Base-by-base conservation (phyloP, 1,284 basidiomycete genomes). In the Mrakiaceae sp. region DNA sequence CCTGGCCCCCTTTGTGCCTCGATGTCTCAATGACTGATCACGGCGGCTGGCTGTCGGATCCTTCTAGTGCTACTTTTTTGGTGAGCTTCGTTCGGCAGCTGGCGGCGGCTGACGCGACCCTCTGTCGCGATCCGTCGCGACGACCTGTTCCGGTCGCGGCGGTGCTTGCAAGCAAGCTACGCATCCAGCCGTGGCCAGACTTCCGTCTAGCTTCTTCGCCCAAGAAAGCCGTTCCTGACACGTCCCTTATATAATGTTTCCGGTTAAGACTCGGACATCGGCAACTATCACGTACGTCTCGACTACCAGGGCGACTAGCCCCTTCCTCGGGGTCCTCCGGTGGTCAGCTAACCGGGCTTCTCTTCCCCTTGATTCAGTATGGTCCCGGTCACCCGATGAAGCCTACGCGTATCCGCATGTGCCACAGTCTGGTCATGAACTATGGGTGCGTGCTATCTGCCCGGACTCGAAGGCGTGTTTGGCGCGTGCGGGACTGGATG, bases 361-460 rank as follows among this genome's bases (percentile, higher is more conserved):
- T 16, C 16, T 12, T 5, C 27, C 46, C 14, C 49, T 46, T 46
- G 27, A 6, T 42, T 12, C 59, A 66, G 65, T 98, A 98, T 85
- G 94, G 94, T 2, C 93, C 94, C 55, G 94, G 94, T 5, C 77
- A 80, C 67, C 78, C 76, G 0, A 96, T 96, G 92, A 96, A 97
- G 76, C 93, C 94, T 10, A 94, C 91, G 39, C 82, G 95, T 39
- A 97, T 98, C 80, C 87, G 95, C 70, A 98, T 99, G 96, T 97
- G 94, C 74, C 96, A 99, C 78, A 95, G 93, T 8, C 82, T 99
- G 51, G 95, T 98, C 64, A 98, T 98, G 96, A 98, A 98, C 79
- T 98, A 98, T 74, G 94, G 94, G 65, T 66, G 5, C 14, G 65
- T 57, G 4, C 27, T 14, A 7, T 49, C 39, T 44, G 43, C 49